Percentiles rank a stretch among this genome's conserved stretches.
Conservation (phyloP, 495 filamentous ascomycete species). For the Lasiosphaeria hispida region DNA sequence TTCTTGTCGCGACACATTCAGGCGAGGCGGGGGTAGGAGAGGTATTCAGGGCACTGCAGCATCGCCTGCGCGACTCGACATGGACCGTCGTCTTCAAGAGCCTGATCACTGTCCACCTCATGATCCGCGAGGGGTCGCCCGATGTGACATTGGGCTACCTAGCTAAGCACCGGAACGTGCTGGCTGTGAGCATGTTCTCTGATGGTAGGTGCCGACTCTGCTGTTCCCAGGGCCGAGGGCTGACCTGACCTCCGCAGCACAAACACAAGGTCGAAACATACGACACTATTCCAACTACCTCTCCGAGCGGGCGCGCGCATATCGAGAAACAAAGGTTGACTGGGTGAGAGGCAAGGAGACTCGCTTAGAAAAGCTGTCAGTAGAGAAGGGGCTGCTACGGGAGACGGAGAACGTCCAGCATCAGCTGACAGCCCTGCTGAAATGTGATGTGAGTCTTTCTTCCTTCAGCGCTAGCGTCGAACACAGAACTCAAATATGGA, state of each 20-base stretch:
- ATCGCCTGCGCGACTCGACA: slow-evolving; percentile 87
- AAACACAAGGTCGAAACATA: slow-evolving; percentile 94
- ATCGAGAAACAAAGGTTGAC: slow-evolving; percentile 78
- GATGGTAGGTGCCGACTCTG: slow-evolving; percentile 65
- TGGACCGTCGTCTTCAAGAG: slow-evolving; percentile 97
- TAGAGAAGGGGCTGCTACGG: slow-evolving; percentile 89
- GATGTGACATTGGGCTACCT: slow-evolving; percentile 87
- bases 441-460: slow-evolving; percentile 69
- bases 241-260: slow-evolving; percentile 53
- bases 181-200: slow-evolving; percentile 86
- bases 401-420: slow-evolving; percentile 91
- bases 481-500: slow-evolving; percentile 18
- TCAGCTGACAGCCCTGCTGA: slow-evolving; percentile 79
- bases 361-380: slow-evolving; percentile 76
- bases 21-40: slow-evolving; percentile 95
- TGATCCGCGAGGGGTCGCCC: slow-evolving; percentile 92
- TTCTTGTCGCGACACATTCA: slow-evolving; percentile 90
- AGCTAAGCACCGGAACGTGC: slow-evolving; percentile 74
- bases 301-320: slow-evolving; percentile 75
- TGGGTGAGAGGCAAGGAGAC: slow-evolving; percentile 83
- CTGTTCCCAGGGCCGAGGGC: background rate
- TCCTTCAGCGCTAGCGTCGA: slow-evolving; percentile 21
- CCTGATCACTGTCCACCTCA: slow-evolving; percentile 91
- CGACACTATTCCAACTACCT: slow-evolving; percentile 88
- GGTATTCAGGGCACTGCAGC: slow-evolving; percentile 87